phyloP scores from a whole-genome alignment of 345 rosid genomes.

The Camelina laxa region DNA sequence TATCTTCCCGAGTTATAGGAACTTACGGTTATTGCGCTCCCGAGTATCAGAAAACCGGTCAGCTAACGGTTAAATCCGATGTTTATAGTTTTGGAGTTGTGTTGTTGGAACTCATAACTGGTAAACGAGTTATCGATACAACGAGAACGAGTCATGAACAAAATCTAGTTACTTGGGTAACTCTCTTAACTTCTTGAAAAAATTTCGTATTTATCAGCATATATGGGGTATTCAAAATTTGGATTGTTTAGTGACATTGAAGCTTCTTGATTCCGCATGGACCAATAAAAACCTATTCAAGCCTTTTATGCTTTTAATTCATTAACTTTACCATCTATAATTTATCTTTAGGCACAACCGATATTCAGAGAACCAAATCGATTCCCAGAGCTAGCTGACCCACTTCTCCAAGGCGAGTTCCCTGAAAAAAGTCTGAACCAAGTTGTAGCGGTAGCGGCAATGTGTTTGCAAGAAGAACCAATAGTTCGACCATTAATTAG shows the following conservation, averaged over 20 bases:
- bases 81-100: conserved; percentile 92
- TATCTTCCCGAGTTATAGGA: conserved; percentile 78
- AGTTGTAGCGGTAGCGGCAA: conserved; percentile 72
- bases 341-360: conserved; percentile 64
- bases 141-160: conserved; percentile 59
- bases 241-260: not conserved
- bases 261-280: not conserved
- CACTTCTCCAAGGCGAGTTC: conserved; percentile 54
- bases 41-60: conserved; percentile 79
- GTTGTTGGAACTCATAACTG: conserved; percentile 77
- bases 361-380: conserved; percentile 59
- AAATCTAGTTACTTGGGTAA: conserved; percentile 76
- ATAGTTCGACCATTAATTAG: conserved; percentile 65
- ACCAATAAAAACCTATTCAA: not conserved
- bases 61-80: conserved; percentile 73
- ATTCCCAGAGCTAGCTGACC: conserved; percentile 65
- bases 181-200: not conserved
- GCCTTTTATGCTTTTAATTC: not conserved
- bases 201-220: not conserved
- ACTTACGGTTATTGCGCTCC: conserved; percentile 93
- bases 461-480: conserved; percentile 84
- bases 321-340: not conserved
- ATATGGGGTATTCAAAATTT: not conserved
- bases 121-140: conserved; percentile 71
- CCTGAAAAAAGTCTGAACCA: conserved; percentile 62